Conservation (phyloP, 164 flowering plant genomes). For the Berberis vulgaris region DNA sequence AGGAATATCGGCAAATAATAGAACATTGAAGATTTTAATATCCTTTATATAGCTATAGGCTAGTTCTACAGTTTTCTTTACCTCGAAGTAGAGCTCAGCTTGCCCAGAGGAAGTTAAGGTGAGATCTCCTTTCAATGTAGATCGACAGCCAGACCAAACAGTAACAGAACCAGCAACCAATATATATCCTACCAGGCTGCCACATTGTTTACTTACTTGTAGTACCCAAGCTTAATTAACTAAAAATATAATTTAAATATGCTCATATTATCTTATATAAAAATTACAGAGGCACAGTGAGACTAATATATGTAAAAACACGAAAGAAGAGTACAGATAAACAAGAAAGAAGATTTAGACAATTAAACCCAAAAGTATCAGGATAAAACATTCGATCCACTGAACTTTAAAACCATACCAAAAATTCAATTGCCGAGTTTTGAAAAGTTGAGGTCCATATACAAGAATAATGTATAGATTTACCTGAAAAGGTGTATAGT, state of each 20-base stretch:
- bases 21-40: not conserved
- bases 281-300: not conserved
- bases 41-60: not conserved
- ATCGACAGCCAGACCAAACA: constrained; percentile 75
- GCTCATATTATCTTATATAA: not conserved
- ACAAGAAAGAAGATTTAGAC: not conserved
- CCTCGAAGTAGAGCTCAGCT: constrained; percentile 66
- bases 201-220: constrained; percentile 52
- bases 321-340: too few relatives aligned
- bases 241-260: constrained; percentile 6
- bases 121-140: constrained; percentile 89
- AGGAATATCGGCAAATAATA: not conserved
- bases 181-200: constrained; percentile 10
- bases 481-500: constrained; percentile 77
- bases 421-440: not conserved
- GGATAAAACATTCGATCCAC: too few relatives aligned
- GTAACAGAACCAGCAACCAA: constrained; percentile 36
- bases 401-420: too few relatives aligned
- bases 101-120: constrained; percentile 41
- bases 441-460: not conserved
- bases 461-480: not conserved
- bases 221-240: constrained; percentile 56
- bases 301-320: too few relatives aligned
- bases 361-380: too few relatives aligned
- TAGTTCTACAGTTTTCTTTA: constrained; percentile 4